Base-by-base conservation (phyloP, 2,329 filamentous ascomycete species). In the Beauveria medogensis region DNA sequence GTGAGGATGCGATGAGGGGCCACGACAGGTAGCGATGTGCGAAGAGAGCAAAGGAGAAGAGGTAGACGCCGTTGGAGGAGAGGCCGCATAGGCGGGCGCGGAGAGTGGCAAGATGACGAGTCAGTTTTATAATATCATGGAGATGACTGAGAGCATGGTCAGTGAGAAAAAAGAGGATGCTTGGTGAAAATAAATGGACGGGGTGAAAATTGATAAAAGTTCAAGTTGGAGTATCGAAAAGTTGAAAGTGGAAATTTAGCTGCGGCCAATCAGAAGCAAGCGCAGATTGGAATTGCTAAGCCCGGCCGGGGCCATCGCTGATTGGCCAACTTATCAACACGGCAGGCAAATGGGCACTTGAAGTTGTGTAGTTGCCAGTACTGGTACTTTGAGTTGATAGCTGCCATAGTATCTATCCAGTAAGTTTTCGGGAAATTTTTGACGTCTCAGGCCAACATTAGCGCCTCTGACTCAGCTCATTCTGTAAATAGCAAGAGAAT, bases 241-340 rank as follows among this genome's bases (percentile, higher is more conserved):
- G 43, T 57, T 48, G n/a, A 56, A n/a, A 24, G 44, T 48, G 28
- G 55, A 58, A 51, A 58, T 10, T 51, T 43, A n/a, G 46, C 34
- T 43, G 22, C 24, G 55, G 46, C 55, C 55, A 58, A 58, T 58
- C 55, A 58, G 34, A 51, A 37, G n/a, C n/a, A 6, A 26, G 28
- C 43, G 24, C 26, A 18, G 18, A 14, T 1, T 30, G 12, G 30
- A 40, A 40, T 28, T 58, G 55, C 46, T 58, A 51, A 58, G 55
- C 55, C 14, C 22, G 46, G 44, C 10, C 16, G 20, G 55, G 18
- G 34, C 28, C 7, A 5, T 3, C 24, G 46, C 34, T 58, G 46
- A 58, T 58, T 58, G 55, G 55, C 46, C 44, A 37, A 2, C 10
- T 12, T 12, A 37, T 37, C 34, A 37, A 6, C 12, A 3, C 34